These are phyloP conservation scores for Salix dunnii DNA, from an alignment of 345 rosid species.

Conservation along the genomic window DNA sequence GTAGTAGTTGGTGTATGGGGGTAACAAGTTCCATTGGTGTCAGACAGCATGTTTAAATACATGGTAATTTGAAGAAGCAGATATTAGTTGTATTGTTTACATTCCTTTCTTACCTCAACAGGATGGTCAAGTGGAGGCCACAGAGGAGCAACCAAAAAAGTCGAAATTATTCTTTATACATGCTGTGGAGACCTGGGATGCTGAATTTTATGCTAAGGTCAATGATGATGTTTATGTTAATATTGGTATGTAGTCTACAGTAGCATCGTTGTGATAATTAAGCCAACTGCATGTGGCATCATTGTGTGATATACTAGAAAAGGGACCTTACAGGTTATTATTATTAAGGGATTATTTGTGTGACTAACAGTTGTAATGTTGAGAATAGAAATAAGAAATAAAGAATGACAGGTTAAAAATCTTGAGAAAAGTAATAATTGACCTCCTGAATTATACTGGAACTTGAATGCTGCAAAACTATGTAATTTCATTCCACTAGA, in stretches of 20 bases:
- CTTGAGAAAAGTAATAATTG: neutral
- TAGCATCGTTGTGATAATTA: constrained; percentile 3
- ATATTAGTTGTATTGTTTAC: neutral
- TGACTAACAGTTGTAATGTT: neutral
- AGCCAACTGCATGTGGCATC: neutral
- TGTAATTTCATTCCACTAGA: neutral
- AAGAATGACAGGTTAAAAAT: neutral
- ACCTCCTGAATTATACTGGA: neutral
- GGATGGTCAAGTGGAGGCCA: constrained; percentile 62
- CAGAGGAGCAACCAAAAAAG: constrained; percentile 49
- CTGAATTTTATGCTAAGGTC: constrained; percentile 70
- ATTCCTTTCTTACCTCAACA: constrained; percentile 27
- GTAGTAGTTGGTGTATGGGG: neutral
- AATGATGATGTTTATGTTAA: constrained; percentile 76
- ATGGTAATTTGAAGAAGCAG: neutral
- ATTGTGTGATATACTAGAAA: neutral
- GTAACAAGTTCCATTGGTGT: neutral
- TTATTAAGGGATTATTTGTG: neutral
- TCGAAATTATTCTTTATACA: constrained; percentile 43
- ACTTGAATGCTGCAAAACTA: neutral
- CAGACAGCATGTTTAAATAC: neutral
- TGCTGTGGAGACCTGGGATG: constrained; percentile 64
- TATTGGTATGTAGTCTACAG: constrained; percentile 47
- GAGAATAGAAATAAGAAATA: neutral
- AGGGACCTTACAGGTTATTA: neutral